Percentiles rank a stretch among this genome's conserved stretches.
These are phyloP conservation scores for Corchorus capsularis DNA, from an alignment of 345 rosid species.

Conservation along the genomic window DNA sequence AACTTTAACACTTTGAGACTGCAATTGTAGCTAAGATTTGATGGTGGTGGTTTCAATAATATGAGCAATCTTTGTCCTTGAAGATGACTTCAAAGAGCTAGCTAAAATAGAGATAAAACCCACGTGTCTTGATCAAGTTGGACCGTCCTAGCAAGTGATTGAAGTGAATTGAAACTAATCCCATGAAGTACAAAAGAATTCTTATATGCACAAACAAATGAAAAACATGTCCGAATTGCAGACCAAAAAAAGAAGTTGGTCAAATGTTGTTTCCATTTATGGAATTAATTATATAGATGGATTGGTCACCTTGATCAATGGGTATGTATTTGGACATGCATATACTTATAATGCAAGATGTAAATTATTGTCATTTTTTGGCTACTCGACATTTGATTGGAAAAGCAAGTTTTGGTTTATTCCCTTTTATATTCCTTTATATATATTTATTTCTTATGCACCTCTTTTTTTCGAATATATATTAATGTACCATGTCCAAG, in stretches of 20 bases:
- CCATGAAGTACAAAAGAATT: background rate
- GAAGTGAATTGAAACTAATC: no score
- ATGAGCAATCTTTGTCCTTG: background rate
- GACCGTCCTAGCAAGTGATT: constrained; percentile 2
- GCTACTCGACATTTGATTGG: background rate
- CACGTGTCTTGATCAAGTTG: background rate
- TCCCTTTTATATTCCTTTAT: background rate
- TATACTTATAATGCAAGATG: background rate
- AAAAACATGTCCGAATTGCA: no score
- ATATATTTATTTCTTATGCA: no score
- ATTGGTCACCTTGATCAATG: background rate
- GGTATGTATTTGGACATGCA: background rate
- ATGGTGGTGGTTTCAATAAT: background rate
- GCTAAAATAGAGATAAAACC: background rate
- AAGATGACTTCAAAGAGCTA: background rate
- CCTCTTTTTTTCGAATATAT: background rate
- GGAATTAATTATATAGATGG: background rate
- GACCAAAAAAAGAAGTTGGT: background rate
- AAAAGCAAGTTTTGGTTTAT: constrained; percentile 4
- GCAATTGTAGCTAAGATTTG: background rate
- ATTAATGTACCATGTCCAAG: background rate
- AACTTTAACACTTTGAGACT: background rate
- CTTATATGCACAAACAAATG: background rate
- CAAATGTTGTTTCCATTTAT: background rate
- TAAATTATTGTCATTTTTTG: background rate